These are phyloP conservation scores for Anisodus tanguticus DNA, from an alignment of 257 asterid species.

Conservation along the genomic window DNA sequence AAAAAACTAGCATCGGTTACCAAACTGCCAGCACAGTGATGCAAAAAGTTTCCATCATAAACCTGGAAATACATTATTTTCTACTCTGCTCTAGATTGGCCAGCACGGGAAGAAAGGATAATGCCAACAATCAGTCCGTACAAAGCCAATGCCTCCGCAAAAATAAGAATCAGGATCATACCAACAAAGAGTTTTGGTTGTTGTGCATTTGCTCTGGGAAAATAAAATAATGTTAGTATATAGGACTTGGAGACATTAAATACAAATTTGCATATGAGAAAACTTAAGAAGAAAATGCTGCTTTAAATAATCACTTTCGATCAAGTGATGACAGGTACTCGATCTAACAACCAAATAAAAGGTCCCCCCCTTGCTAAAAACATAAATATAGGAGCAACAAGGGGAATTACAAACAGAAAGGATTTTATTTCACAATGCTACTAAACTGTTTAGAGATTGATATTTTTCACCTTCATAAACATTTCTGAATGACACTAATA, in stretches of 20 bases:
- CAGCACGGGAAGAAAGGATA: conserved; percentile 29
- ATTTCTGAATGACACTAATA: not conserved
- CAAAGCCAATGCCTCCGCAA: conserved; percentile 25
- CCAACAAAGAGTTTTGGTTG: conserved; percentile 27
- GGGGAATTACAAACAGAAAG: not conserved
- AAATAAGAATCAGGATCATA: conserved; percentile 27
- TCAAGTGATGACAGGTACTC: too few relatives aligned
- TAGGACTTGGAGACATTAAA: not conserved
- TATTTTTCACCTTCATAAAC: not conserved
- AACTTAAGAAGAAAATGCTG: not conserved
- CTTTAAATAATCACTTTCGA: not conserved
- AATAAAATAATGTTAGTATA: not conserved
- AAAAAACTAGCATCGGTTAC: conserved; percentile 10
- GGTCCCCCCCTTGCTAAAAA: not conserved
- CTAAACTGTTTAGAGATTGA: not conserved
- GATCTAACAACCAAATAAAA: too few relatives aligned
- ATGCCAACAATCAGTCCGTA: conserved; percentile 28
- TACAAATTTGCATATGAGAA: not conserved
- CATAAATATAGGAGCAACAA: not conserved
- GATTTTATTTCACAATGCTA: not conserved
- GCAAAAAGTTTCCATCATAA: conserved; percentile 11
- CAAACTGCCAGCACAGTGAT: not conserved
- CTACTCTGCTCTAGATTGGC: conserved; percentile 29
- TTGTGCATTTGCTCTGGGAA: conserved; percentile 29
- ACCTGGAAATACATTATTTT: not conserved